Conservation (phyloP, 352 stramenopile species). For the Phytophthora foliorum region DNA sequence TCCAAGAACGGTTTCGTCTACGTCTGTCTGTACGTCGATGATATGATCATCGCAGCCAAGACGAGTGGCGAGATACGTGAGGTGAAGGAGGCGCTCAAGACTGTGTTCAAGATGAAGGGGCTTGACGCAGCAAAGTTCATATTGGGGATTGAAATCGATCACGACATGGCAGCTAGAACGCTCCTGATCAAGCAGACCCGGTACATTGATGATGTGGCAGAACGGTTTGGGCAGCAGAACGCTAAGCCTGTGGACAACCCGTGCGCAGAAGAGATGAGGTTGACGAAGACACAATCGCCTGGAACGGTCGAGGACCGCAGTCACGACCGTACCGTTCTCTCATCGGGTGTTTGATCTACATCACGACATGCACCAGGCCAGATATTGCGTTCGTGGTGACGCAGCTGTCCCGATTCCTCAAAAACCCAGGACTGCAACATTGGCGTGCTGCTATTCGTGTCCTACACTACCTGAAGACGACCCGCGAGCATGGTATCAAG, state of each 20-base stretch:
- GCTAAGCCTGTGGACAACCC: conserved; percentile 9
- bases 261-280: neutral
- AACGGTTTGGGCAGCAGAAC: neutral
- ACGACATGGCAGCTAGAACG: neutral
- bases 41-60: conserved; percentile 26
- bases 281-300: conserved; percentile 1
- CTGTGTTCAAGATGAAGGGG: conserved; percentile 22
- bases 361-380: neutral
- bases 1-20: neutral
- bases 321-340: neutral
- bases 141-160: conserved; percentile 22
- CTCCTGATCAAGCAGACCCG: conserved; percentile 12
- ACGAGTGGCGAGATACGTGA: neutral
- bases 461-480: conserved; percentile 9
- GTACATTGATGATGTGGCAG: conserved; percentile 7
- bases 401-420: neutral
- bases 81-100: conserved; percentile 8
- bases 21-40: conserved; percentile 19
- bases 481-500: neutral
- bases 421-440: neutral
- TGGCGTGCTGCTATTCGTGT: conserved; percentile 3
- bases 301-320: neutral
- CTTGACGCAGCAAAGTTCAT: conserved; percentile 13
- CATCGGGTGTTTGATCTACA: neutral
- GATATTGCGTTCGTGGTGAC: neutral